Evolutionary conservation across 1,139 yeast genomes (phyloP).

Genomic region (Yamadazyma epiphylla): DNA sequence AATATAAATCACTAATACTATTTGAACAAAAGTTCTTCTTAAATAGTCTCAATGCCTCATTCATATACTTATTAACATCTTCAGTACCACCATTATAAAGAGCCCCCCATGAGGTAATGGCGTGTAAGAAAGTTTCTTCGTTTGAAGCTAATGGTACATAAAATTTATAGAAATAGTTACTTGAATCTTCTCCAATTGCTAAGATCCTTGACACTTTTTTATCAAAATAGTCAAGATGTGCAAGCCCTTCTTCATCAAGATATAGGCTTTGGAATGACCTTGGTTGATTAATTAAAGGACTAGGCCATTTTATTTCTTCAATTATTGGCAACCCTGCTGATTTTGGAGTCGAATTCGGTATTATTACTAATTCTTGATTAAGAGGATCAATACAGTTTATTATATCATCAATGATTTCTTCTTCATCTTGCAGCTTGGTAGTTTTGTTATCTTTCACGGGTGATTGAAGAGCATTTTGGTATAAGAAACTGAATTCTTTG

Average conservation of each 20-base stretch:
- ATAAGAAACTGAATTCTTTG: too few relatives aligned
- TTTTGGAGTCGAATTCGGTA: too few relatives aligned
- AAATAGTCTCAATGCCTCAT: constrained; percentile 5
- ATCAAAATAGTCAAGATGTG: constrained; percentile 16
- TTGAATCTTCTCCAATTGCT: constrained; percentile 27
- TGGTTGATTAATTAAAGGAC: background rate
- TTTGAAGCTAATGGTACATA: constrained; percentile 36
- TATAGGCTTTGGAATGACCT: constrained; percentile 7
- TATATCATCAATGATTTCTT: background rate
- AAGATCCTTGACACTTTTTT: constrained; percentile 17
- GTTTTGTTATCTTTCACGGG: background rate
- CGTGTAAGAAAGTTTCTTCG: constrained; percentile 38
- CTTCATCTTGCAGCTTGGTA: background rate
- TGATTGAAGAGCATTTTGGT: too few relatives aligned
- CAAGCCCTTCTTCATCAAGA: constrained; percentile 15
- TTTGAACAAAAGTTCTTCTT: constrained; percentile 5
- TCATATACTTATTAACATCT: constrained; percentile 16
- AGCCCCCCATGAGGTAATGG: constrained; percentile 45
- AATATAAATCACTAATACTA: constrained; percentile 4
- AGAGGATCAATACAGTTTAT: background rate
- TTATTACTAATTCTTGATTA: background rate
- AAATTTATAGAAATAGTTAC: constrained; percentile 42
- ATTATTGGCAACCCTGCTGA: too few relatives aligned
- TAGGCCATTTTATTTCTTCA: too few relatives aligned
- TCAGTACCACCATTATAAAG: constrained; percentile 17